Evolutionary conservation across 2,329 filamentous ascomycete genomes (phyloP), one percentile per base, ranked within the genome.

Genomic region (Pyrenochaeta sp.): DNA sequence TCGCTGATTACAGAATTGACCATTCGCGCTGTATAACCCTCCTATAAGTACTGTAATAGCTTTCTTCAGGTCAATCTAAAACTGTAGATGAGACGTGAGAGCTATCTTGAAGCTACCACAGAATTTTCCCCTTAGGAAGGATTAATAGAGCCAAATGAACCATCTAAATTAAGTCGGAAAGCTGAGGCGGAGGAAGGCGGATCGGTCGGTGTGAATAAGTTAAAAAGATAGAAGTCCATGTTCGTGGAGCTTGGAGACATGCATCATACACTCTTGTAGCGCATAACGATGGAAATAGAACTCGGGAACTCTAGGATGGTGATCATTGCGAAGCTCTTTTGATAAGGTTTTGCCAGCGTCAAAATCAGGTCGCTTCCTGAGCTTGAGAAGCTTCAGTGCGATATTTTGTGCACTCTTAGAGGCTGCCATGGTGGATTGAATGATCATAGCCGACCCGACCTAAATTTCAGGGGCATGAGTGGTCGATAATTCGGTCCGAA

Each of bases 401-500:
- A 65, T 32, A 34, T 28, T 34, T 25, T 52, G 54, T 25, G 45
- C 44, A 50, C 27, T 52, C 15, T 30, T 58, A 22, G 62, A 49
- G 43, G 58, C 50, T 6, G 22, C 52, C 13, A 40, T 51, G 36
- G 55, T 54, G n/a, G 57, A 8, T 9, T 42, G 39, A 6, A 67
- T 46, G 24, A 67, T 37, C 6, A 15, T 58, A 42, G 56, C 50
- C 34, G 58, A 57, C 34, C 50, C 40, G 22, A 43, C 46, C n/a
- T 40, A 44, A 2, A 65, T 43, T 34, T 24, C 39, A 15, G 36
- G 56, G 5, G 59, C 39, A 12, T 44, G 56, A 15, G 12, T 32
- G 32, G 13, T 62, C 1, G 62, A 61, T 5, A 69, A 2, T 46
- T 68, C 52, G 7, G 62, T 67, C 56, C 58, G 37, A 72, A 68